phyloP scores from a whole-genome alignment of 306 rosid species.

The Castanospermum australe region DNA sequence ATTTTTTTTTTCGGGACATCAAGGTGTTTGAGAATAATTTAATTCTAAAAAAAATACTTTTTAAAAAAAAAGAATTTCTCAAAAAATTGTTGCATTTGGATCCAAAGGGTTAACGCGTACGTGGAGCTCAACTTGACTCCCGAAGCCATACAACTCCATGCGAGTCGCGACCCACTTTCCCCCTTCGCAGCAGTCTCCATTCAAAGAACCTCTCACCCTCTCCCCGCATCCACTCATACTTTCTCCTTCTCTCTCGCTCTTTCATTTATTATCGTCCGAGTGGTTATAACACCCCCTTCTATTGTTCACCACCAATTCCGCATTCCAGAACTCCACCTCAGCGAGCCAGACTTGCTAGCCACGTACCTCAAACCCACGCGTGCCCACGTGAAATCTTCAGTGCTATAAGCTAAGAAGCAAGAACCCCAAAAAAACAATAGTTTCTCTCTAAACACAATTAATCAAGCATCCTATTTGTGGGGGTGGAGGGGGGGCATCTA shows the following conservation, averaged over 20 bases:
- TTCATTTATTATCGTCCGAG: neutral
- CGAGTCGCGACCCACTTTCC: neutral
- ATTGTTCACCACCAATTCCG: neutral
- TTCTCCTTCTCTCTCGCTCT: neutral
- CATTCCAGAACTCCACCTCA: neutral
- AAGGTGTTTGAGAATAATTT: too few species aligned
- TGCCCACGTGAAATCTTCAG: neutral
- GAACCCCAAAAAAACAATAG: neutral
- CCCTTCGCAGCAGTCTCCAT: neutral
- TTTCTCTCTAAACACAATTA: neutral
- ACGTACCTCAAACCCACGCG: neutral
- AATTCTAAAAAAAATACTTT: too few species aligned
- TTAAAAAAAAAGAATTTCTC: too few species aligned
- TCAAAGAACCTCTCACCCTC: neutral
- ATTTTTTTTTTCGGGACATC: too few species aligned
- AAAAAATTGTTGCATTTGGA: neutral
- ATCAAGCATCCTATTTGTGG: neutral
- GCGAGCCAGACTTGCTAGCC: neutral
- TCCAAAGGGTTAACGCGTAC: neutral
- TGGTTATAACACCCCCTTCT: neutral
- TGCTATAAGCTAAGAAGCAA: neutral
- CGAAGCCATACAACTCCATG: neutral
- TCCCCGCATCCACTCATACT: neutral
- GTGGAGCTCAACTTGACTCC: slow-evolving; percentile 3
- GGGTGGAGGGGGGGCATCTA: neutral